Evolutionary conservation across 78 protist genomes (phyloP).

Genomic region (Dictyostelium purpureum): DNA sequence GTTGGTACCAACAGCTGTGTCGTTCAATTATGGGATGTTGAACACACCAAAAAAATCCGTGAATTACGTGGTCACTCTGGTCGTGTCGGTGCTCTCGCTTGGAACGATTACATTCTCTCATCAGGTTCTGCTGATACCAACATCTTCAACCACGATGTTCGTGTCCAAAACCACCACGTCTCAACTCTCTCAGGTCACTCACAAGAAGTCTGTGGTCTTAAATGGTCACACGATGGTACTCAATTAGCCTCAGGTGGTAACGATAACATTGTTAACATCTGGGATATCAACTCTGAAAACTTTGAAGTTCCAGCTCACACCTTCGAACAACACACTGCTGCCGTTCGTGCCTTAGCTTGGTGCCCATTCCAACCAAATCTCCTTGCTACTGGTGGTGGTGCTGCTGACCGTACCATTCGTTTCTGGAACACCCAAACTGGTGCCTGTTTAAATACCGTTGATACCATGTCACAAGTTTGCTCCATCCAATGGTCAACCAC

Average conservation of each 20-base stretch:
- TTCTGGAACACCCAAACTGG: slow-evolving; percentile 99
- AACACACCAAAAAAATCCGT: slow-evolving; percentile 81
- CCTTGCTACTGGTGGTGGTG: slow-evolving; percentile 99
- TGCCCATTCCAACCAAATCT: slow-evolving; percentile 95
- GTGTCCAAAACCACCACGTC: slow-evolving; percentile 87
- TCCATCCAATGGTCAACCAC: slow-evolving; percentile 94
- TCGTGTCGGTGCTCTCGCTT: slow-evolving; percentile 97
- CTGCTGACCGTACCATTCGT: slow-evolving; percentile 97
- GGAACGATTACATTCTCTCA: slow-evolving; percentile 96
- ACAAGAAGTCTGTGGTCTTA: slow-evolving; percentile 96
- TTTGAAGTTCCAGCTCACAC: slow-evolving; percentile 80
- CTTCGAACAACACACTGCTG: slow-evolving; percentile 86
- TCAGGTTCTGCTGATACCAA: slow-evolving; percentile 94
- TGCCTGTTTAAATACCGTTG: slow-evolving; percentile 85
- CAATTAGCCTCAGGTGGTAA: slow-evolving; percentile 99
- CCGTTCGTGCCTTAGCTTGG: slow-evolving; percentile 99
- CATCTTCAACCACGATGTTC: slow-evolving; percentile 96
- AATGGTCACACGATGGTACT: slow-evolving; percentile 97
- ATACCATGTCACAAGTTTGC: slow-evolving; percentile 98
- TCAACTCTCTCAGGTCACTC: slow-evolving; percentile 75
- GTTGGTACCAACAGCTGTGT: slow-evolving; percentile 93
- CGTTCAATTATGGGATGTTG: slow-evolving; percentile 96
- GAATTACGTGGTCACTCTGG: slow-evolving; percentile 95
- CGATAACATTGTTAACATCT: slow-evolving; percentile 98
- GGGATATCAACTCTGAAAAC: slow-evolving; percentile 81